Percentiles rank a stretch among this genome's conserved stretches.
Conservation (phyloP, 202 grass and related monocot species). For the Elaeis oleifera region DNA sequence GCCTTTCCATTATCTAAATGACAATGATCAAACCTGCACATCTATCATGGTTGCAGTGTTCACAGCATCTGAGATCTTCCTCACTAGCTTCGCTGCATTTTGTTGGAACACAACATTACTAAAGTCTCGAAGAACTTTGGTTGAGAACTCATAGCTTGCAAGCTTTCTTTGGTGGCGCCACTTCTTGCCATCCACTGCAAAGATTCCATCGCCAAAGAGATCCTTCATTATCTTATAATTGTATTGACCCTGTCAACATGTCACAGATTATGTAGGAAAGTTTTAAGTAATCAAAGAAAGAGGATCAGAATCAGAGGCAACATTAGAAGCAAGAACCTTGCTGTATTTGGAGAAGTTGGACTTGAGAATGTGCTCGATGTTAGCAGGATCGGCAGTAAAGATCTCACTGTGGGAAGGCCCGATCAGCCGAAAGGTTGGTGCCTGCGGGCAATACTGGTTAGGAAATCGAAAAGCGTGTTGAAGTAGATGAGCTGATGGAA, state of each 20-base stretch:
- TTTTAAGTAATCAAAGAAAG: neutral
- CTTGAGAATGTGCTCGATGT: conserved; percentile 62
- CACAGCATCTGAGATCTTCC: conserved; percentile 36
- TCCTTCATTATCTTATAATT: conserved; percentile 41
- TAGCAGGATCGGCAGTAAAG: conserved; percentile 38
- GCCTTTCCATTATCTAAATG: neutral
- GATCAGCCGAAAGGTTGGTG: conserved; percentile 44
- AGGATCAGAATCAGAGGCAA: neutral
- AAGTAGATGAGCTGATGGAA: conserved; percentile 43
- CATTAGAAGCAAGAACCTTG: conserved; percentile 32
- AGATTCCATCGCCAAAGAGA: conserved; percentile 72
- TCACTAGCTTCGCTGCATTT: conserved; percentile 36
- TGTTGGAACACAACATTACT: conserved; percentile 46
- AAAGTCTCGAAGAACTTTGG: conserved; percentile 47
- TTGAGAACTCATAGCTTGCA: conserved; percentile 65
- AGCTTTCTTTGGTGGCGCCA: conserved; percentile 73
- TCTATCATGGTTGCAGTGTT: neutral
- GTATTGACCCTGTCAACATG: conserved; percentile 32
- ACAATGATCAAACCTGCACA: neutral
- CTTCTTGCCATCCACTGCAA: conserved; percentile 56
- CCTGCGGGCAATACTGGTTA: conserved; percentile 17
- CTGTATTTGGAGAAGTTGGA: conserved; percentile 75
- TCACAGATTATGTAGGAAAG: neutral
- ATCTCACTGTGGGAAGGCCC: conserved; percentile 34
- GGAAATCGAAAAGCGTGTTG: conserved; percentile 38